These are phyloP conservation scores for Colletotrichum sp. DNA, from an alignment of 2,329 filamentous ascomycete species.

Conservation along the genomic window DNA sequence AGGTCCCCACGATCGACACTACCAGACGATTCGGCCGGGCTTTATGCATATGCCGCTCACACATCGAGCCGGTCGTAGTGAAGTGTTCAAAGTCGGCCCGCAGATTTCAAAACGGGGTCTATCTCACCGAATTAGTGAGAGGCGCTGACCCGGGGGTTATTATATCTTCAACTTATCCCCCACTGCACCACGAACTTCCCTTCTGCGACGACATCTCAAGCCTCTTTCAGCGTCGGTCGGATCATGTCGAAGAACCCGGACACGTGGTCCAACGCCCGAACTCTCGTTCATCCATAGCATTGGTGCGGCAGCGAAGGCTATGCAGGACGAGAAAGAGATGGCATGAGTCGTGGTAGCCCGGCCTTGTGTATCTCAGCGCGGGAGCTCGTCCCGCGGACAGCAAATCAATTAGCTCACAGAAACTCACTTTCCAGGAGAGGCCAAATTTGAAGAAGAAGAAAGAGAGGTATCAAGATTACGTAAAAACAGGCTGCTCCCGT, in stretches of 20 bases:
- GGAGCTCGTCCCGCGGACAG: neutral
- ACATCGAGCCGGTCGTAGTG: neutral
- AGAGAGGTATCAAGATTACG: neutral
- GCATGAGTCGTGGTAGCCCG: neutral
- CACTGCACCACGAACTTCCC: neutral
- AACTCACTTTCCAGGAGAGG: neutral
- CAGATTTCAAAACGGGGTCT: neutral
- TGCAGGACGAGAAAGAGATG: neutral
- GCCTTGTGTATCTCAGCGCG: neutral
- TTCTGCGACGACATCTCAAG: neutral
- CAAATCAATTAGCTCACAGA: neutral
- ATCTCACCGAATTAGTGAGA: neutral
- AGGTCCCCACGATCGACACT: neutral
- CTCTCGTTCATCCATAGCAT: neutral
- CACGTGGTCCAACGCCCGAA: neutral
- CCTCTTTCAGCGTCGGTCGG: neutral
- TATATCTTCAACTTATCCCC: neutral
- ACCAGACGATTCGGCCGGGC: fast-evolving
- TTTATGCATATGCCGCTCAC: fast-evolving
- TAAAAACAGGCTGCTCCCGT: neutral
- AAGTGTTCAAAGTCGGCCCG: neutral
- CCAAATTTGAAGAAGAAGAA: neutral
- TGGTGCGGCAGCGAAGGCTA: neutral
- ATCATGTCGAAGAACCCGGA: neutral
- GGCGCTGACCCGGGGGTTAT: neutral